These are phyloP conservation scores for Galeopsis tetrahit DNA, from an alignment of 257 asterid species.

Conservation along the genomic window DNA sequence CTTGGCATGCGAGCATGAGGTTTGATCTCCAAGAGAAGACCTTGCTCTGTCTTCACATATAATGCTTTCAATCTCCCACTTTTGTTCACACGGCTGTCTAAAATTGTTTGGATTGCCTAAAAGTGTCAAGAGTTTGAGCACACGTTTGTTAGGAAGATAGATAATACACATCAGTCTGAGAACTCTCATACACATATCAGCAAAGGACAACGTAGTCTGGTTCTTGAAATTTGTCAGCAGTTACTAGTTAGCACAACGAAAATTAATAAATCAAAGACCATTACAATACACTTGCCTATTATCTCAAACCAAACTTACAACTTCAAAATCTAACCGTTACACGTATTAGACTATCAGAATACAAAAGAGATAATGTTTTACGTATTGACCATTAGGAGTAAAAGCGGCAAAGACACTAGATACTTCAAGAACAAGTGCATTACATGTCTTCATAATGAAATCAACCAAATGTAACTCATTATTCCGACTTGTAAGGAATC, in stretches of 20 bases:
- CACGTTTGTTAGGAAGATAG: slow-evolving; percentile 21
- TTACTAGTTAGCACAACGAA: neutral
- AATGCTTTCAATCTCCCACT: slow-evolving; percentile 78
- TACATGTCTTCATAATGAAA: neutral
- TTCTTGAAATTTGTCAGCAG: neutral
- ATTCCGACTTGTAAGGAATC: neutral
- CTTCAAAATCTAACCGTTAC: neutral
- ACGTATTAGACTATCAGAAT: neutral
- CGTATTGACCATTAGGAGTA: neutral
- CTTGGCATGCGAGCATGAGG: slow-evolving; percentile 95
- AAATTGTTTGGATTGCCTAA: slow-evolving; percentile 79
- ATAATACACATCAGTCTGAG: slow-evolving; percentile 8
- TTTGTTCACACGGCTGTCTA: slow-evolving; percentile 89
- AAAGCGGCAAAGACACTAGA: neutral
- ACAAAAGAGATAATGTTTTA: neutral
- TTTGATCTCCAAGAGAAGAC: slow-evolving; percentile 77
- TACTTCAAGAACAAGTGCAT: neutral
- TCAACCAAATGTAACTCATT: neutral
- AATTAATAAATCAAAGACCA: neutral
- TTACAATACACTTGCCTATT: neutral
- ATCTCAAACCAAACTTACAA: neutral
- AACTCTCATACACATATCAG: neutral
- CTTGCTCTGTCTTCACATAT: slow-evolving; percentile 82
- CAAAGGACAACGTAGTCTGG: neutral
- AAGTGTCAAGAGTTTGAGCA: slow-evolving; percentile 18